phyloP scores from a whole-genome alignment of 139 green algal species.

The Chlorella sp. region DNA sequence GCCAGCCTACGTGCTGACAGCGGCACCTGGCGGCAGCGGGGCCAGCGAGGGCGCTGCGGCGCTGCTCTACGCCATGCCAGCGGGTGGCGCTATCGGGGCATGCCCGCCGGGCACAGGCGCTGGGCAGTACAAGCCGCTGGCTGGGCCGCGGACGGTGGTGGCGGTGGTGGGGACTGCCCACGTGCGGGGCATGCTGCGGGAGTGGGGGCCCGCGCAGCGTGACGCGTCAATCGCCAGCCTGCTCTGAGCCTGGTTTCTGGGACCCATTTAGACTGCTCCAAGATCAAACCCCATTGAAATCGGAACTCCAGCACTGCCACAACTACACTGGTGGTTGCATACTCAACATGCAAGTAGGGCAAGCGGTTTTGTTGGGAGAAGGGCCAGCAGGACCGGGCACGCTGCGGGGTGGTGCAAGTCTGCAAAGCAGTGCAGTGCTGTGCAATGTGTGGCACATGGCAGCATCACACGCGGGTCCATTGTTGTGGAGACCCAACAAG shows the following conservation, averaged over 20 bases:
- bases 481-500: too few species aligned
- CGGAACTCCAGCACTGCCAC: too few species aligned
- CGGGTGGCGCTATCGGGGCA: slow-evolving; percentile 38
- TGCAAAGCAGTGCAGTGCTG: too few species aligned
- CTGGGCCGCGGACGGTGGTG: slow-evolving; percentile 65
- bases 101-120: slow-evolving; percentile 70
- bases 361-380: too few species aligned
- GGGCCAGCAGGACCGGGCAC: too few species aligned
- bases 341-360: too few species aligned
- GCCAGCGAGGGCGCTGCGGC: slow-evolving; percentile 24
- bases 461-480: too few species aligned
- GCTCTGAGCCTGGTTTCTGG: slow-evolving; percentile 9
- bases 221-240: background rate
- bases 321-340: too few species aligned
- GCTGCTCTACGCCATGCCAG: slow-evolving; percentile 78
- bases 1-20: slow-evolving; percentile 61
- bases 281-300: too few species aligned
- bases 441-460: too few species aligned
- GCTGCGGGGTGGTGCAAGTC: too few species aligned
- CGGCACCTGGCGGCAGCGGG: slow-evolving; percentile 36
- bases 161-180: slow-evolving; percentile 88
- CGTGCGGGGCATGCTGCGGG: slow-evolving; percentile 77
- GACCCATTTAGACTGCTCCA: too few species aligned
- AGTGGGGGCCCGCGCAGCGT: slow-evolving; percentile 58
- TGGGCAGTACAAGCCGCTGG: slow-evolving; percentile 68